Evolutionary conservation across 2,329 filamentous ascomycete genomes (phyloP).

Genomic region (Pseudogymnoascus sp.): DNA sequence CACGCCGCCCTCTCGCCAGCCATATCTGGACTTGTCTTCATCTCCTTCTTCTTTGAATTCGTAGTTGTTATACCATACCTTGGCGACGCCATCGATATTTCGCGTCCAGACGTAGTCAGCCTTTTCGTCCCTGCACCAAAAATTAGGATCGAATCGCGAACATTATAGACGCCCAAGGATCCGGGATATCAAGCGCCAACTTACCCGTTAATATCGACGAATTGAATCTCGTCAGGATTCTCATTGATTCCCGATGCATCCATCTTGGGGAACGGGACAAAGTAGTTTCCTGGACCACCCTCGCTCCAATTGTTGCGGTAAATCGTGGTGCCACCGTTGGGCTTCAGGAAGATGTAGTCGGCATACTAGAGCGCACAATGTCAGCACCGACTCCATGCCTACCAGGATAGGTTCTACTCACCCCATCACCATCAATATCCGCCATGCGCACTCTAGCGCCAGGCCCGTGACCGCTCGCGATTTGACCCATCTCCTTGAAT

Average conservation of each 20-base stretch:
- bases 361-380: not conserved
- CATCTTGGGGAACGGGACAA: not conserved
- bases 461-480: not conserved
- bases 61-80: not conserved
- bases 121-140: not conserved
- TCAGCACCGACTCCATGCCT: not conserved
- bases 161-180: not conserved
- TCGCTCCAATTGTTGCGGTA: not conserved
- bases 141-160: not conserved
- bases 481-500: not conserved
- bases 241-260: not conserved
- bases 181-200: not conserved
- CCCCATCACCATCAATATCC: not conserved
- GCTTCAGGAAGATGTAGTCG: not conserved
- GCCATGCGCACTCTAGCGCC: not conserved
- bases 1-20: not conserved
- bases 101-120: not conserved
- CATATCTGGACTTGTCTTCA: not conserved
- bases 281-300: not conserved
- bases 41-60: not conserved
- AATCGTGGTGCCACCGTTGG: not conserved
- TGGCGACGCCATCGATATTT: not conserved
- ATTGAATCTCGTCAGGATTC: not conserved
- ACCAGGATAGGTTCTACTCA: not conserved
- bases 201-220: not conserved